Evolutionary conservation across 2,329 filamentous ascomycete species (phyloP), one percentile per base, ranked within the genome.

Genomic region (Neodidymelliopsis sp.): DNA sequence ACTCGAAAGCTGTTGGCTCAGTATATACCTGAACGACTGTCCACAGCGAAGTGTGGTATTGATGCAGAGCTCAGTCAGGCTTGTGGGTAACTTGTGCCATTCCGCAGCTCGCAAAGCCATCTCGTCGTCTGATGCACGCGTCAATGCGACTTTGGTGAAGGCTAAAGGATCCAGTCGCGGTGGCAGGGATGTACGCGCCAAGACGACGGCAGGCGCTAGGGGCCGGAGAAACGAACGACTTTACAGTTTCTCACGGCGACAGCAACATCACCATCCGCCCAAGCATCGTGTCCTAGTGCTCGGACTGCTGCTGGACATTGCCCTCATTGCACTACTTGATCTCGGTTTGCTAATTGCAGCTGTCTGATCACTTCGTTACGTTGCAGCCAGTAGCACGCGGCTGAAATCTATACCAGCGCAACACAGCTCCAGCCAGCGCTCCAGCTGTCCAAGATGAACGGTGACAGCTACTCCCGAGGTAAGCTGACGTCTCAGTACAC

Each of bases 1-100:
- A 7, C 12, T 18, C 3, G 24, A 7, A 24, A n/a, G 27, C 25
- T 29, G 12, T 23, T 10, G 23, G 35, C 11, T 40, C 10, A 38
- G 11, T 6, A n/a, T 28, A 50, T 72, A 84, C 83, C 84, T 77
- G 61, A 99, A 99, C 0, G 93, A 96, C 72, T 99, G 94, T 3
- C 94, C 94, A 71, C 94, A 99, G 54, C 93, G 87, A 24, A 99
- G 78, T 0, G 91, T 96, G 0, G 93, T 99, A 64, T 96, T 91
- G 59, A 99, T 91, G 70, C 91, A 97, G 4, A 99, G 83, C 70
- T 99, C 94, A 4, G 86, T 84, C 24, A 96, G 76, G 53, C 81
- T 89, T 29, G 97, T 78, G 18, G 94, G 91, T 60, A 99, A 77
- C 76, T 90, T 95, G 57, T 85, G 85, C 94, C 94, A 99, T 69